Evolutionary conservation across 108 stramenopile species (phyloP).

Genomic region (Skeletonema menzelii): DNA sequence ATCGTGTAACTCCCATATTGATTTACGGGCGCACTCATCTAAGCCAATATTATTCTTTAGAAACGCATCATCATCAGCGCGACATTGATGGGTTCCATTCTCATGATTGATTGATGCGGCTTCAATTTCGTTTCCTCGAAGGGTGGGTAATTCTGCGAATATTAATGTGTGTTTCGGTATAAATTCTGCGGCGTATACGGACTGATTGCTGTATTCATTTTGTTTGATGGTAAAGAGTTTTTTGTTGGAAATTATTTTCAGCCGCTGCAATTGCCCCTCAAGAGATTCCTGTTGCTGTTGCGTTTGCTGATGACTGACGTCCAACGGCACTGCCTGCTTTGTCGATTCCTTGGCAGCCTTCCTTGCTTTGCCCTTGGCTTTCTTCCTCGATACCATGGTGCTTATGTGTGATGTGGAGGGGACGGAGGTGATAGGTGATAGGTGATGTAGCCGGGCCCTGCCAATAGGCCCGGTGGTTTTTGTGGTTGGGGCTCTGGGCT

Average conservation of each 20-base stretch:
- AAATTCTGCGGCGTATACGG: not conserved
- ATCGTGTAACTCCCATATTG: conserved; percentile 18
- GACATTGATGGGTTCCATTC: conserved; percentile 8
- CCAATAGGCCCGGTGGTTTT: no score
- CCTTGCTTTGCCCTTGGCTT: not conserved
- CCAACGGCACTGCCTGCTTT: not conserved
- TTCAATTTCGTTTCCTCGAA: not conserved
- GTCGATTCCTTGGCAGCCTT: not conserved
- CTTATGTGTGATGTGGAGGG: no score
- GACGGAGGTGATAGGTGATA: no score
- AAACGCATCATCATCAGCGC: conserved; percentile 5
- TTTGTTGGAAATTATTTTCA: not conserved
- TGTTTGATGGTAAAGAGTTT: not conserved
- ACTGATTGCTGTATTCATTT: not conserved
- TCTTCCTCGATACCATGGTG: not conserved
- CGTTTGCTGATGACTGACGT: no score
- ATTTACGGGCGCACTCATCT: not conserved
- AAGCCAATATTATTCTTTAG: not conserved
- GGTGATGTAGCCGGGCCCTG: no score
- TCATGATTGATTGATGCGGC: not conserved
- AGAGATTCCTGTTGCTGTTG: not conserved
- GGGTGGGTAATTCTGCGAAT: not conserved
- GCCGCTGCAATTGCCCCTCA: not conserved
- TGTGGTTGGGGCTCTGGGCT: no score
- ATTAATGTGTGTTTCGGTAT: not conserved